These are phyloP conservation scores for Botrytis galanthina DNA, from an alignment of 2,329 filamentous ascomycete species.

Conservation along the genomic window DNA sequence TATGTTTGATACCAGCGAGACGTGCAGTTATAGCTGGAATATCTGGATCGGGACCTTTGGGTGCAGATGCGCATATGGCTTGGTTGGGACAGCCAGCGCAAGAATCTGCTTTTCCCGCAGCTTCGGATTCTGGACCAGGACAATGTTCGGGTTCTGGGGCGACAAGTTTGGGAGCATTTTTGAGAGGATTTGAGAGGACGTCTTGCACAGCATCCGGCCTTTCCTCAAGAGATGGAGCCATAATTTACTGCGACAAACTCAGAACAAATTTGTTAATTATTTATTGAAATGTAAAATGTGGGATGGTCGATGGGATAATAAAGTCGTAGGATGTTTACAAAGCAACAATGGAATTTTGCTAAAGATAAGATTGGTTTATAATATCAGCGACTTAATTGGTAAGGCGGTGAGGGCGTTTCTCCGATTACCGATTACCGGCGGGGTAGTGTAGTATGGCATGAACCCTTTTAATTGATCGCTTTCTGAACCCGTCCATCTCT, in stretches of 20 bases:
- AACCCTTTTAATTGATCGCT: neutral
- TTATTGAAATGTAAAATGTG: neutral
- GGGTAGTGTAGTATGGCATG: neutral
- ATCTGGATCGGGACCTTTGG: constrained; percentile 94
- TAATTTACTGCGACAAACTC: constrained; percentile 40
- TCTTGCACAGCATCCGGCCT: constrained; percentile 64
- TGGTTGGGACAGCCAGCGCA: constrained; percentile 97
- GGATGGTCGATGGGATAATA: neutral
- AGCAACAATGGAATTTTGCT: constrained; percentile 8
- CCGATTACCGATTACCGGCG: neutral
- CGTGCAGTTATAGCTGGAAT: constrained; percentile 84
- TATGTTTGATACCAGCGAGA: constrained; percentile 79
- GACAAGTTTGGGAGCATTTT: constrained; percentile 78
- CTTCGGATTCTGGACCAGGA: constrained; percentile 79
- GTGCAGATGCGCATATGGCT: constrained; percentile 86
- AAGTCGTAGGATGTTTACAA: constrained; percentile 17
- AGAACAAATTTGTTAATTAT: neutral
- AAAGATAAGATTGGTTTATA: neutral
- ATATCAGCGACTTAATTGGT: constrained; percentile 14
- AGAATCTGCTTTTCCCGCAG: constrained; percentile 70
- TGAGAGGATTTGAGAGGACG: constrained; percentile 72
- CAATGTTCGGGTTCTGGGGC: constrained; percentile 97
- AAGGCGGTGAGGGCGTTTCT: constrained; percentile 10
- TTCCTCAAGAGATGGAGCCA: constrained; percentile 84
- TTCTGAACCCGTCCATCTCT: neutral